A percentile compares a stretch with the other conserved stretches of the same genome.
phyloP scores from a whole-genome alignment of 169 alveolate species.

The Cryptosporidium muris region DNA sequence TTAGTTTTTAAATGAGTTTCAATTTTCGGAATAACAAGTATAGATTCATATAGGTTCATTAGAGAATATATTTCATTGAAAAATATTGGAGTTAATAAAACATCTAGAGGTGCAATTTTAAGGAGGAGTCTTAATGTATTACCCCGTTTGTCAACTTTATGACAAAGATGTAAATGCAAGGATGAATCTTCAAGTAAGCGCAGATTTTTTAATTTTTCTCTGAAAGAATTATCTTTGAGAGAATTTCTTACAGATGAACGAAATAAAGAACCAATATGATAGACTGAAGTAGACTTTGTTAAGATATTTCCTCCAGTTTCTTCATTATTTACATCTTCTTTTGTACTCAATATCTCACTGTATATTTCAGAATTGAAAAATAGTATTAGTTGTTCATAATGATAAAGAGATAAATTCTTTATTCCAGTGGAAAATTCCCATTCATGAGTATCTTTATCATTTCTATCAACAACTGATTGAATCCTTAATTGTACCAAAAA shows the following conservation, averaged over 20 bases:
- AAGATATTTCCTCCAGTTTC: not conserved
- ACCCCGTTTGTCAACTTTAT: constrained; percentile 45
- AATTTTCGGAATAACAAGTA: constrained; percentile 14
- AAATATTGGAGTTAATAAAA: constrained; percentile 41
- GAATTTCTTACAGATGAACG: not conserved
- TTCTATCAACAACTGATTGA: constrained; percentile 66
- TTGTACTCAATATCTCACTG: not conserved
- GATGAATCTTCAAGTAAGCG: constrained; percentile 6
- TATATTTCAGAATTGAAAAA: constrained; percentile 11
- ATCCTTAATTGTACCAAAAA: constrained; percentile 39
- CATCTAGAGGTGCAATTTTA: constrained; percentile 49
- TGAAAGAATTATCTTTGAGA: too few relatives aligned
- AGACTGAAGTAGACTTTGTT: constrained; percentile 19
- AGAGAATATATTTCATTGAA: constrained; percentile 34
- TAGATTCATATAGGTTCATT: constrained; percentile 31
- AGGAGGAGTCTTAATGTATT: constrained; percentile 42
- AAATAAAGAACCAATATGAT: constrained; percentile 25
- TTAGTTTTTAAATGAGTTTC: not conserved
- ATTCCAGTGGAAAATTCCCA: constrained; percentile 57
- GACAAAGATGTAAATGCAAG: constrained; percentile 25
- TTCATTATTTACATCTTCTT: not conserved
- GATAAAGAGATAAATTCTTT: constrained; percentile 39
- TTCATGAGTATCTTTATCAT: constrained; percentile 58
- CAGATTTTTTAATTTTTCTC: too few relatives aligned
- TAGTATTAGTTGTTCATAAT: constrained; percentile 3